These are phyloP conservation scores for Coniochaeta pulveracea DNA, from an alignment of 2,329 filamentous ascomycete species.

Conservation along the genomic window DNA sequence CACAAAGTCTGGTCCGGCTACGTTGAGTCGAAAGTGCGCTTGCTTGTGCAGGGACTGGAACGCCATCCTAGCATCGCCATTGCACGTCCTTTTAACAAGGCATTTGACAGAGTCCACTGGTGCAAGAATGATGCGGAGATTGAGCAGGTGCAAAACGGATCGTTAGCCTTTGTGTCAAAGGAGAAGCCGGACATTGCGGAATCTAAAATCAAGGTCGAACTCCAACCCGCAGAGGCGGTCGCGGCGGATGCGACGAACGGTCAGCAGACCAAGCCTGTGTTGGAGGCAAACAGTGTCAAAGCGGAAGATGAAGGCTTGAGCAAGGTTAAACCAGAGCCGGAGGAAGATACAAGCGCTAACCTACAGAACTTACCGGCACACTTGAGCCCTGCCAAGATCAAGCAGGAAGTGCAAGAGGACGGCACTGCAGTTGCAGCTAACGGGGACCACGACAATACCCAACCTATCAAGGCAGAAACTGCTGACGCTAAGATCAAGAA, in stretches of 20 bases:
- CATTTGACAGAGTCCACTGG: conserved; percentile 71
- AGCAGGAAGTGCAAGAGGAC: conserved; percentile 6
- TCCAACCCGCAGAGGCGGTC: conserved; percentile 28
- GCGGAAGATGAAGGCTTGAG: not conserved
- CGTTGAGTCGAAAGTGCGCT: conserved; percentile 85
- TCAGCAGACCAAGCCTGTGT: conserved; percentile 3
- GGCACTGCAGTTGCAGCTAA: conserved; percentile 8
- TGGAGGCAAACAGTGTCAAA: not conserved
- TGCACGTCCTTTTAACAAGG: conserved; percentile 87
- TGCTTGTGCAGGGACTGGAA: conserved; percentile 76
- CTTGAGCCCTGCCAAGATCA: conserved; percentile 26
- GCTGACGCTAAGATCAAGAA: conserved; percentile 9
- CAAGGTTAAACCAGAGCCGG: not conserved
- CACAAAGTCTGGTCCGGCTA: conserved; percentile 83
- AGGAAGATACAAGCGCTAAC: not conserved
- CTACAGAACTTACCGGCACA: not conserved
- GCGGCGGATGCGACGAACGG: conserved; percentile 25
- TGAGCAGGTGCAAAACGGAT: conserved; percentile 42
- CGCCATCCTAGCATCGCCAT: conserved; percentile 68
- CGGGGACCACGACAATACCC: conserved; percentile 10
- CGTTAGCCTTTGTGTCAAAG: conserved; percentile 31
- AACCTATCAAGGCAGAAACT: conserved; percentile 13
- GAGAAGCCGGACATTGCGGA: conserved; percentile 17
- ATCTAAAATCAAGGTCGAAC: conserved; percentile 32
- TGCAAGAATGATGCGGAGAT: conserved; percentile 45